Percentiles rank a stretch among this genome's conserved stretches.
phyloP scores from a whole-genome alignment of 495 filamentous ascomycete genomes.

The Lentithecium fluviatile region DNA sequence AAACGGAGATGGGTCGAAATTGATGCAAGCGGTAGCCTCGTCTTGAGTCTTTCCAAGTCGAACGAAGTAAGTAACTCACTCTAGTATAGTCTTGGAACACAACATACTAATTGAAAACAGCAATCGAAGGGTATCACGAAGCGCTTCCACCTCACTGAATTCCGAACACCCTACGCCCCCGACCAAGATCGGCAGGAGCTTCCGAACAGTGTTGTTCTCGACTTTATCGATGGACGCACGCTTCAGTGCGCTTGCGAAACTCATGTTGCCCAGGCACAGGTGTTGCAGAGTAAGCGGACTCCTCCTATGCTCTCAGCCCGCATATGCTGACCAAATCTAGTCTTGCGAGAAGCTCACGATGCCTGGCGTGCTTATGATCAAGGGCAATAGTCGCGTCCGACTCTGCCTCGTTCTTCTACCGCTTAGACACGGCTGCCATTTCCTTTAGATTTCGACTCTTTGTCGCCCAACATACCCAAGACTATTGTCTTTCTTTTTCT shows the following conservation, averaged over 20 bases:
- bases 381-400: not conserved
- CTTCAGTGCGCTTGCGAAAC: slow-evolving; percentile 67
- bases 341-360: slow-evolving; percentile 36
- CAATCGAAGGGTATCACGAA: slow-evolving; percentile 57
- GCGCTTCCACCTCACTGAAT: slow-evolving; percentile 78
- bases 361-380: slow-evolving; percentile 36
- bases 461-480: slow-evolving; percentile 18
- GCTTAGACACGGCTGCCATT: not conserved
- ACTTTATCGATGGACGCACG: slow-evolving; percentile 78
- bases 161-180: slow-evolving; percentile 72
- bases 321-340: slow-evolving; percentile 24
- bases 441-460: not conserved
- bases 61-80: slow-evolving; percentile 32
- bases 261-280: slow-evolving; percentile 27
- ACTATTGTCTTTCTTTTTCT: slow-evolving; percentile 4
- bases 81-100: not conserved
- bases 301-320: not conserved
- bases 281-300: slow-evolving; percentile 33
- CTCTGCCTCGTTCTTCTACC: not conserved
- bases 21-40: slow-evolving; percentile 72
- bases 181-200: slow-evolving; percentile 88
- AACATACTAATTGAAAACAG: slow-evolving; percentile 13
- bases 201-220: slow-evolving; percentile 77
- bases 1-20: slow-evolving; percentile 81
- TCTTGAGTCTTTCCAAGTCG: slow-evolving; percentile 59